Evolutionary conservation across 2,329 filamentous ascomycete species (phyloP).

Genomic region (Aspergillus latus): DNA sequence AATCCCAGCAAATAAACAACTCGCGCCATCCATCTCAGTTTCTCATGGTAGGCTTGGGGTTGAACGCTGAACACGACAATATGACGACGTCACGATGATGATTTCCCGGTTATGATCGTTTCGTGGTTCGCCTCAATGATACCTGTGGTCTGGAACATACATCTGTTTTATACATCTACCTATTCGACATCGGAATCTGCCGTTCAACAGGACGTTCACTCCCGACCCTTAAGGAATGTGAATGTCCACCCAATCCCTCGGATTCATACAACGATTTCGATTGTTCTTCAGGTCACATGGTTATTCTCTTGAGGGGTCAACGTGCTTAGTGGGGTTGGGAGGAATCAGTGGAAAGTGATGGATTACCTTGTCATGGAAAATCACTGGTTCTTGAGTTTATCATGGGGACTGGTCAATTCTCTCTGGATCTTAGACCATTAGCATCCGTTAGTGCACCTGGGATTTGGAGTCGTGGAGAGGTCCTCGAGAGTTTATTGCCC

Average conservation of each 20-base stretch:
- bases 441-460: constrained; percentile 17
- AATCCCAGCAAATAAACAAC: constrained; percentile 66
- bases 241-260: constrained; percentile 27
- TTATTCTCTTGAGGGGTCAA: constrained; percentile 28
- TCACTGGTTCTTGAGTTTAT: constrained; percentile 22
- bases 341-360: constrained; percentile 21
- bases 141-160: constrained; percentile 24
- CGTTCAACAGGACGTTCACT: constrained; percentile 25
- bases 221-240: background rate
- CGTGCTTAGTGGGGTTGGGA: constrained; percentile 39
- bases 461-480: constrained; percentile 37
- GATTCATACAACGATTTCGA: constrained; percentile 34
- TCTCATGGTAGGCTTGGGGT: constrained; percentile 36
- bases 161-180: background rate
- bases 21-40: constrained; percentile 58
- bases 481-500: constrained; percentile 34
- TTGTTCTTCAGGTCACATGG: constrained; percentile 25
- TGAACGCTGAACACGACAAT: constrained; percentile 43
- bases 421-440: constrained; percentile 19
- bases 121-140: constrained; percentile 28
- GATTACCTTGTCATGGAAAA: constrained; percentile 18
- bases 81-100: constrained; percentile 34
- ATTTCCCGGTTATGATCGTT: constrained; percentile 30
- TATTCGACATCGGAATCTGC: constrained; percentile 31
- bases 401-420: constrained; percentile 41